Evolutionary conservation across 2,329 filamentous ascomycete genomes (phyloP).

Genomic region (Cadophora gregata): DNA sequence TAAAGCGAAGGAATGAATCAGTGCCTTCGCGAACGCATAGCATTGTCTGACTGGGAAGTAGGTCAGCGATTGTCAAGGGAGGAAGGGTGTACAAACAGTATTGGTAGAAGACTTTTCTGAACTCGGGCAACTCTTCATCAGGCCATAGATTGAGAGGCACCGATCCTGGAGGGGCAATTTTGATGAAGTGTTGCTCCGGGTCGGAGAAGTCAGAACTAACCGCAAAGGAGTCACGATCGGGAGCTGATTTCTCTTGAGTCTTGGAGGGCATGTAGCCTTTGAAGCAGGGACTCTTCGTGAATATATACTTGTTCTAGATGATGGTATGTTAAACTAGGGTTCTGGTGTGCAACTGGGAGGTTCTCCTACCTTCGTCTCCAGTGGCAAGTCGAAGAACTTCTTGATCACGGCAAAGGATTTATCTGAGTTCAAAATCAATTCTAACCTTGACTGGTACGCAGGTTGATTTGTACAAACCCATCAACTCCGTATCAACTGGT

Average conservation of each 20-base stretch:
- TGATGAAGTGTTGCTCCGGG: slow-evolving; percentile 17
- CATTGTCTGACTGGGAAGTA: background rate
- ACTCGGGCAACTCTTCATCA: slow-evolving; percentile 18
- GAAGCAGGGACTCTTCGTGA: slow-evolving; percentile 13
- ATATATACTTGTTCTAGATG: slow-evolving; percentile 1
- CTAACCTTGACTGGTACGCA: background rate
- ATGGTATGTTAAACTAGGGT: background rate
- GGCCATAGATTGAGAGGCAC: slow-evolving; percentile 21
- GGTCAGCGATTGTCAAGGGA: background rate
- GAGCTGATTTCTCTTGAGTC: slow-evolving; percentile 12
- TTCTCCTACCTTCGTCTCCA: slow-evolving; percentile 11
- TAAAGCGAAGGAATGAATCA: slow-evolving; percentile 16
- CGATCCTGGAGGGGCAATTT: background rate
- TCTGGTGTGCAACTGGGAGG: background rate
- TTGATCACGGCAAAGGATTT: slow-evolving; percentile 12
- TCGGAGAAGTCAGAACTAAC: slow-evolving; percentile 11
- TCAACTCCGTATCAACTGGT: slow-evolving; percentile 5
- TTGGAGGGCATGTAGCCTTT: slow-evolving; percentile 9
- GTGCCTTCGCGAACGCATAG: slow-evolving; percentile 12
- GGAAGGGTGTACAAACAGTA: slow-evolving; percentile 11
- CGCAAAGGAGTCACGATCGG: slow-evolving; percentile 16
- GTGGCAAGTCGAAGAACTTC: slow-evolving; percentile 18
- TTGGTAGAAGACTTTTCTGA: slow-evolving; percentile 15
- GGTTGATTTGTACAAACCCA: background rate
- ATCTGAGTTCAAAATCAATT: background rate